Evolutionary conservation across 176 grass and related monocot species (phyloP).

Genomic region (Cenchrus purpureus): DNA sequence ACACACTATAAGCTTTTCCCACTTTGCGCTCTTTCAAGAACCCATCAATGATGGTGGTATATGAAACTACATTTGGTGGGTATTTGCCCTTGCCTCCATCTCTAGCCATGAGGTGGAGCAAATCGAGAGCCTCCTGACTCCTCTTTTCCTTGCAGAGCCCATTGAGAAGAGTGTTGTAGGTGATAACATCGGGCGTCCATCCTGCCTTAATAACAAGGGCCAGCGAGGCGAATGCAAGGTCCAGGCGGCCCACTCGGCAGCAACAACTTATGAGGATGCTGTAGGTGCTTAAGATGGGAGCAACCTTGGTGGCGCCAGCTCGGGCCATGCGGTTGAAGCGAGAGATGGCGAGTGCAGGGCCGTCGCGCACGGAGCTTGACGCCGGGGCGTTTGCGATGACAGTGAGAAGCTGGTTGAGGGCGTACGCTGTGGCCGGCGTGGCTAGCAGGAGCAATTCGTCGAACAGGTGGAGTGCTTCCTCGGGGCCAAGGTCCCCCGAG

Average conservation of each 20-base stretch:
- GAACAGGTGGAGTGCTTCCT: not conserved
- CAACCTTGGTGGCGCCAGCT: not conserved
- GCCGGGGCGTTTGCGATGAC: not conserved
- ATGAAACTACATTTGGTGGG: constrained; percentile 2
- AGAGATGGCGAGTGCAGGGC: not conserved
- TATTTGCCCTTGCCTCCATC: not conserved
- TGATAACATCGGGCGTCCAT: not conserved
- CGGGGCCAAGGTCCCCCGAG: not conserved
- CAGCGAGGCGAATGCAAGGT: constrained; percentile 21
- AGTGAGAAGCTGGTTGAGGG: not conserved
- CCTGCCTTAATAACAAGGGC: constrained; percentile 17
- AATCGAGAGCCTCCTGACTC: not conserved
- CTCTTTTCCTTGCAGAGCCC: constrained; percentile 9
- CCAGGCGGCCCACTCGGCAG: not conserved
- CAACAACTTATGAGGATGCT: constrained; percentile 36
- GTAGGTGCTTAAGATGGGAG: constrained; percentile 4
- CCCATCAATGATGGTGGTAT: constrained; percentile 21
- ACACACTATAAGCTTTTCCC: no score
- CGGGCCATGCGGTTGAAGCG: constrained; percentile 27
- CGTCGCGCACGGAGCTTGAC: not conserved
- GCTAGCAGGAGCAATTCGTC: not conserved
- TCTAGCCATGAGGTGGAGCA: constrained; percentile 27
- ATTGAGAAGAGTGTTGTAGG: constrained; percentile 1
- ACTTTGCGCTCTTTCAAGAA: not conserved
- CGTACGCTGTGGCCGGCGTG: not conserved